Evolutionary conservation across 129 eudicot genomes (phyloP).

Genomic region (carrot (Daucus carota)): DNA sequence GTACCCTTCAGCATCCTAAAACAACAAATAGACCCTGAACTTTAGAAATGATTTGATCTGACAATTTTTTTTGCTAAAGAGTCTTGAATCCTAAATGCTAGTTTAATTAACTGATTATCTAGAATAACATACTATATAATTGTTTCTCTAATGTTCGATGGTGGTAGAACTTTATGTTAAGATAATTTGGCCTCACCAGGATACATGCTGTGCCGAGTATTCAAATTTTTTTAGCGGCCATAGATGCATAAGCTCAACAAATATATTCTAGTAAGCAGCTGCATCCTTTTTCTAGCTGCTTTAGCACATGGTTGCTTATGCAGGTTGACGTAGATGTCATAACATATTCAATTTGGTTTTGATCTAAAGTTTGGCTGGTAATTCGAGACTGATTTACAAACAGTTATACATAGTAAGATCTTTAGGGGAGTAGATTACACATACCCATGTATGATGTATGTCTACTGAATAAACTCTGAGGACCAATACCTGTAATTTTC

Average conservation of each 20-base stretch:
- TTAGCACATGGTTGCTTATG: not conserved
- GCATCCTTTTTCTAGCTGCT: not conserved
- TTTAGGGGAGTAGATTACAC: not conserved
- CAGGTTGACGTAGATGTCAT: not conserved
- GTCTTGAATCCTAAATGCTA: not conserved
- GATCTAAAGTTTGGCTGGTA: not conserved
- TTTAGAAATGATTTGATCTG: not conserved
- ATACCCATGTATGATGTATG: not conserved
- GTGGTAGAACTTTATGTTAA: not conserved
- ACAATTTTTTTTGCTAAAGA: too few relatives aligned
- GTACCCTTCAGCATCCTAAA: not conserved
- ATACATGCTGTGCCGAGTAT: not conserved
- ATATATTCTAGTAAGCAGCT: not conserved
- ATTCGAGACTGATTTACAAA: not conserved
- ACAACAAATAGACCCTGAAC: not conserved
- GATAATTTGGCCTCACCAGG: not conserved
- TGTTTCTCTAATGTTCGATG: not conserved
- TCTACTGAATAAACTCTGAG: not conserved
- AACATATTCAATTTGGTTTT: not conserved
- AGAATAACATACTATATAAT: not conserved
- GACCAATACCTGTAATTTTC: not conserved
- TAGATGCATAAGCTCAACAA: not conserved
- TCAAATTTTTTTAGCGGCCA: not conserved
- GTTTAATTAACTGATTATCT: not conserved
- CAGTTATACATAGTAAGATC: not conserved